phyloP scores from a whole-genome alignment of 305 asterid species.

The Fraxinus angustifolia region DNA sequence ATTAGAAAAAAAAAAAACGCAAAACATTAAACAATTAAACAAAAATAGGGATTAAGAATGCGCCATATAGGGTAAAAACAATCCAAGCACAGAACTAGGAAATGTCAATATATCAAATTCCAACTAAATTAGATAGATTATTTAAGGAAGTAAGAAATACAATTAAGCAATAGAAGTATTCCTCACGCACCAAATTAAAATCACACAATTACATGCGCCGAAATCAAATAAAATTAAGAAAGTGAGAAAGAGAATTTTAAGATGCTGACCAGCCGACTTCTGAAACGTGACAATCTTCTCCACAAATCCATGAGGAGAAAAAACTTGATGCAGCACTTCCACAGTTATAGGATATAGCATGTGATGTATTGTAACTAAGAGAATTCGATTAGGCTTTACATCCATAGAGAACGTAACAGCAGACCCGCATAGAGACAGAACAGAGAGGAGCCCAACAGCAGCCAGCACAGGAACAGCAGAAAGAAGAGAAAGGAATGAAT shows the following conservation, averaged over 20 bases:
- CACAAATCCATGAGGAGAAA: constrained; percentile 96
- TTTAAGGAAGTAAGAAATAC: constrained; percentile 19
- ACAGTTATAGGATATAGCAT: constrained; percentile 99
- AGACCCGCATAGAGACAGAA: constrained; percentile 71
- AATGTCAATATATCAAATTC: constrained; percentile 19
- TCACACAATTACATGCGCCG: constrained; percentile 27
- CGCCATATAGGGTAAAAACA: constrained; percentile 14
- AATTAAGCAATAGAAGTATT: constrained; percentile 19
- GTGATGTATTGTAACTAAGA: constrained; percentile 97
- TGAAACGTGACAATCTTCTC: constrained; percentile 99
- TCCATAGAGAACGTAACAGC: constrained; percentile 73
- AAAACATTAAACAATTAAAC: constrained; percentile 6
- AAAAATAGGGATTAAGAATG: constrained; percentile 18
- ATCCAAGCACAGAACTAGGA: constrained; percentile 22
- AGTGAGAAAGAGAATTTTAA: constrained; percentile 49
- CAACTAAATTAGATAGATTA: neutral
- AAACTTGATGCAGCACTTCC: constrained; percentile 99
- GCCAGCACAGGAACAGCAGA: constrained; percentile 73
- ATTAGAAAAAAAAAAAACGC: constrained; percentile 11
- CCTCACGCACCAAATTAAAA: constrained; percentile 18
- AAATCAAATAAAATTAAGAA: constrained; percentile 39
- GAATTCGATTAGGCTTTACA: constrained; percentile 97
- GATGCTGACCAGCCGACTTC: constrained; percentile 99
- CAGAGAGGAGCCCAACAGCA: constrained; percentile 81
- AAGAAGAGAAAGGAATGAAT: constrained; percentile 85